Conservation (phyloP, 2,329 filamentous ascomycete species). For the Ophiostoma populinum region DNA sequence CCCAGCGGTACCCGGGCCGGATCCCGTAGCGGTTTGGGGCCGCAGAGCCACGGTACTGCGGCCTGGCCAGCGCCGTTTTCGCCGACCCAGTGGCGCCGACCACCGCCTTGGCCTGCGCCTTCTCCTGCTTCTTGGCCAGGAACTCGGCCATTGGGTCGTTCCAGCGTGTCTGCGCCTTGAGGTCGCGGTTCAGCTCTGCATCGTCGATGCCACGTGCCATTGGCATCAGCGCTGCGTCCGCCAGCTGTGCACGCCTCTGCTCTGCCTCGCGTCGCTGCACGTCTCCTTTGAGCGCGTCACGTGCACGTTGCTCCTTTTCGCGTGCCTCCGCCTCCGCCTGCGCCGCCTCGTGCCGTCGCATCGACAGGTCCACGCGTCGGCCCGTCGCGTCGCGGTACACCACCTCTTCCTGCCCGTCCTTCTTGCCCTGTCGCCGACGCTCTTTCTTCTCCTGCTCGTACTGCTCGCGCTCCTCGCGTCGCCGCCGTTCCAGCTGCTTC, state of each 20-base stretch:
- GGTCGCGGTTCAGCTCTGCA: conserved; percentile 64
- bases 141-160: conserved; percentile 86
- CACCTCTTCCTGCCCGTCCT: conserved; percentile 45
- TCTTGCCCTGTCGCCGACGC: conserved; percentile 24
- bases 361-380: conserved; percentile 78
- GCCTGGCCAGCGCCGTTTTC: conserved; percentile 5
- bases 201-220: conserved; percentile 74
- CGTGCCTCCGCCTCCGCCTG: conserved; percentile 47
- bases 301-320: conserved; percentile 38
- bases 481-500: conserved; percentile 45
- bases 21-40: conserved; percentile 91
- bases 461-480: conserved; percentile 17
- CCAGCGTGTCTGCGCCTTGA: conserved; percentile 66
- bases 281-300: conserved; percentile 61
- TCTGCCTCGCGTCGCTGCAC: conserved; percentile 59
- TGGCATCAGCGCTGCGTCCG: conserved; percentile 68
- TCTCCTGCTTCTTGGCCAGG: conserved; percentile 27
- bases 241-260: conserved; percentile 46
- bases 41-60: conserved; percentile 58
- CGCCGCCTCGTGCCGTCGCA: conserved; percentile 79
- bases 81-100: conserved; percentile 1
- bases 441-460: conserved; percentile 15
- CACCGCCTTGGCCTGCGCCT: conserved; percentile 18
- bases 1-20: conserved; percentile 82
- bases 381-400: conserved; percentile 93